Conservation (phyloP, 2,329 filamentous ascomycete genomes). For the Sporothrix curviconia region DNA sequence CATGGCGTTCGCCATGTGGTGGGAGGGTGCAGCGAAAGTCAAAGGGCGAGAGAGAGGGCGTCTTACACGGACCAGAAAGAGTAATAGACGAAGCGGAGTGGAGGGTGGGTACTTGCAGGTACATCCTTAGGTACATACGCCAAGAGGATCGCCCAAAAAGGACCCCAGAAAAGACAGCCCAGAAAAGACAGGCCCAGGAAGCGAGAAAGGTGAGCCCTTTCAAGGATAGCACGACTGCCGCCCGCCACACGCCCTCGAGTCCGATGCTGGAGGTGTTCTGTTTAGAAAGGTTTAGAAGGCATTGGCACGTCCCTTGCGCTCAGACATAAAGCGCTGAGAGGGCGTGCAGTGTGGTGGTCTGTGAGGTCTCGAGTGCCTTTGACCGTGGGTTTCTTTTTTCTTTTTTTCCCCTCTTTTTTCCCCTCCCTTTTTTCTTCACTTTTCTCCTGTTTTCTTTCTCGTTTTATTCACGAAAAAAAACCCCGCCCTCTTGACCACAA, state of each 20-base stretch:
- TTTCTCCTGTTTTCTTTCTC: no score
- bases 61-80: background rate
- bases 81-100: background rate
- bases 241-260: background rate
- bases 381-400: background rate
- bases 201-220: slow-evolving; percentile 1
- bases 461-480: no score
- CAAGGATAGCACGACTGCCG: background rate
- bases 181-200: no score
- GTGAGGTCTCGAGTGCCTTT: background rate
- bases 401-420: background rate
- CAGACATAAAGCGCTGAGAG: no score
- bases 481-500: no score
- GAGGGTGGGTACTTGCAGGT: background rate
- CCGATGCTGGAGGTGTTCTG: no score
- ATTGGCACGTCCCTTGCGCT: background rate
- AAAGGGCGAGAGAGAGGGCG: background rate
- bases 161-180: no score
- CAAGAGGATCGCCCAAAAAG: no score
- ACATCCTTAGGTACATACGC: no score
- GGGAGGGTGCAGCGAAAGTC: background rate
- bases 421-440: no score
- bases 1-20: slow-evolving; percentile 6
- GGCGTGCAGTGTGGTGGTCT: no score
- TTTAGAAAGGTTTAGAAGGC: background rate